Base-by-base conservation (phyloP, 169 alveolate genomes). In the Cryptosporidium viatorum region DNA sequence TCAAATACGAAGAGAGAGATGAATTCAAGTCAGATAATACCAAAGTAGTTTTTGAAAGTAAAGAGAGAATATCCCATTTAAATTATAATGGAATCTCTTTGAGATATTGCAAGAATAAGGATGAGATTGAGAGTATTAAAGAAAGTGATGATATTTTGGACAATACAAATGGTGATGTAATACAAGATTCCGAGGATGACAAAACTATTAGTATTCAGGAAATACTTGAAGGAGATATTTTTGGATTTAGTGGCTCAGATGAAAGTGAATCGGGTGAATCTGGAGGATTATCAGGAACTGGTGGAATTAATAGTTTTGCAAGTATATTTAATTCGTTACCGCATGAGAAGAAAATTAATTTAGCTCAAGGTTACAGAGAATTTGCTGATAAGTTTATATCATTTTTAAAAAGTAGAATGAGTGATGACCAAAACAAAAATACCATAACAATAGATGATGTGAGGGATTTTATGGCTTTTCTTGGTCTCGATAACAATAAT, bases 281-380 rank as follows among this genome's bases (percentile, higher is more conserved):
- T 1, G 70, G 70, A 29, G 18, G 2, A 23, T 41, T 41, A 5
- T 2, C 55, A 48, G 55, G 55, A 48, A 50, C 21, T 6, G 35
- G 69, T 8, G 69, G 48, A 21, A 23, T 52, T 8, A 50, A 23
- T 23, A 21, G 58, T 12, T 23, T 60, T 14, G 60, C 52, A 23
- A 75, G 35, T n/a, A 16, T 75, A 16, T 75, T 75, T 75, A 75
- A 75, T 21, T 39, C 73, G 5, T 43, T 75, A 21, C 86, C 86
- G 0, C 86, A 75, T 39, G 86, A 75, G n/a, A 75, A 75, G 60
- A 75, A 75, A 26, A 75, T 75, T 2, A 10, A 60, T 33, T 58
- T 75, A 18, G 86, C 86, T 18, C 86, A 59, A 23, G 86, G 86
- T 9, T 75, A 75, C 35, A 75, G 86, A 59, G 65, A 59, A 60